phyloP scores from a whole-genome alignment of 768 basidiomycete species.

The Tubosaeta sp. region DNA sequence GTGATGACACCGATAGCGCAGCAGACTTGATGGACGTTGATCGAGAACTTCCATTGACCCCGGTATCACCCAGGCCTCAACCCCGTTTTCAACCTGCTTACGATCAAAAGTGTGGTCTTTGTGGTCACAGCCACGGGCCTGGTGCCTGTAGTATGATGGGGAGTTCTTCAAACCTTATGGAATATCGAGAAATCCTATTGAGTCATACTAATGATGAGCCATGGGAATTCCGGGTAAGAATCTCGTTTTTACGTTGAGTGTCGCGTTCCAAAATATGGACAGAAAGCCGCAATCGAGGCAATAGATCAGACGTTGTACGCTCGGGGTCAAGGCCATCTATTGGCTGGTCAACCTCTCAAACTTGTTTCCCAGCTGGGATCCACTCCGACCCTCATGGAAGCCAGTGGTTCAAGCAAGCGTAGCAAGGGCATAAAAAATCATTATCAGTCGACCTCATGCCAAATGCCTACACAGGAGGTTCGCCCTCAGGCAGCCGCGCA shows the following conservation, averaged over 20 bases:
- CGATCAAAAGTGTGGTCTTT: slow-evolving; percentile 52
- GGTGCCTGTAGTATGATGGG: slow-evolving; percentile 62
- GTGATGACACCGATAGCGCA: slow-evolving; percentile 23
- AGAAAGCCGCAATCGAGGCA: slow-evolving; percentile 62
- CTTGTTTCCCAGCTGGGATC: slow-evolving; percentile 38
- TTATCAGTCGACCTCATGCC: not conserved
- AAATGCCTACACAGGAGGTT: not conserved
- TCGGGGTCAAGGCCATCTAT: slow-evolving; percentile 53
- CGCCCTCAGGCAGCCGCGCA: not conserved
- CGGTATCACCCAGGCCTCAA: slow-evolving; percentile 4
- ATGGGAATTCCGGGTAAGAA: slow-evolving; percentile 55
- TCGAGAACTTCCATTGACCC: not conserved
- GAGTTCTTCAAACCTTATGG: slow-evolving; percentile 58
- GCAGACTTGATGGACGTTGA: slow-evolving; percentile 20
- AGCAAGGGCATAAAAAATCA: not conserved
- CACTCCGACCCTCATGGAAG: slow-evolving; percentile 14
- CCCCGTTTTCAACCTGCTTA: not conserved
- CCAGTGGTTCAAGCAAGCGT: not conserved
- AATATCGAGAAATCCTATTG: slow-evolving; percentile 66
- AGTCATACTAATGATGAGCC: slow-evolving; percentile 63
- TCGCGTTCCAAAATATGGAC: slow-evolving; percentile 10
- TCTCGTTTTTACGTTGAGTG: slow-evolving; percentile 4
- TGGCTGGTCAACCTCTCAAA: slow-evolving; percentile 61
- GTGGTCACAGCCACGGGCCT: slow-evolving; percentile 48
- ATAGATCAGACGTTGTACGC: slow-evolving; percentile 62